Evolutionary conservation across 2,329 filamentous ascomycete species (phyloP), one percentile per base, ranked within the genome.

Genomic region (Fusarium verticillioides): DNA sequence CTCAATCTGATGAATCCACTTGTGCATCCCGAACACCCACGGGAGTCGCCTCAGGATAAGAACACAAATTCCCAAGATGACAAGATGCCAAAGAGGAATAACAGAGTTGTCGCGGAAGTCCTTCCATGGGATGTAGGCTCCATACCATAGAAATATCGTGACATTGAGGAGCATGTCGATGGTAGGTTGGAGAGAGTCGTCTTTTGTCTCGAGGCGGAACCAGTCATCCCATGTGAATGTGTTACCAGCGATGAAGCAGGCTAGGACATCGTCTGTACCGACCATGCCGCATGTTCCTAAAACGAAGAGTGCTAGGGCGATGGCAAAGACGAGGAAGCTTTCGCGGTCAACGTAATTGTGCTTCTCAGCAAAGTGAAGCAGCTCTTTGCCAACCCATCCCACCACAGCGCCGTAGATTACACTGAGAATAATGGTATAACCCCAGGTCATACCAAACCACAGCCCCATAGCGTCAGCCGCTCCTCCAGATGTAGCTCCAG

Each of bases 161-260:
- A 97, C 90, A 79, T 98, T 98, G 64, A 98, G 91, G 4, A 98
- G 87, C 94, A 97, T 97, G 80, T 98, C 95, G 50, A 98, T 93
- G 0, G 95, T 97, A 0, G 95, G 95, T 79, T 98, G 95, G n/a
- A 98, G 87, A 4, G 93, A 95, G 78, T 98, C 96, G 75, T 97
- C 95, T 76, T 92, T 85, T 0, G 95, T 98, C 81, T 97, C 93
- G 2, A 96, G 85, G 1, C 95, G 92, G 82, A 97, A 98, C 94
- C 94, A 97, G 82, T 97, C 94, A 79, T 97, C 95, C 91, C 94
- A 96, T 0, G 94, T 97, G 75, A 98, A 97, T 2, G 89, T 90
- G 78, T 97, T 97, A 4, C 95, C 95, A 5, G 95, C 95, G 75
- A 97, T 92, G 79, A 98, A 98, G 83, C 94, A 97, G 4, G 95